Evolutionary conservation across 1,284 basidiomycete species (phyloP).

Genomic region (Leccinum fallax): DNA sequence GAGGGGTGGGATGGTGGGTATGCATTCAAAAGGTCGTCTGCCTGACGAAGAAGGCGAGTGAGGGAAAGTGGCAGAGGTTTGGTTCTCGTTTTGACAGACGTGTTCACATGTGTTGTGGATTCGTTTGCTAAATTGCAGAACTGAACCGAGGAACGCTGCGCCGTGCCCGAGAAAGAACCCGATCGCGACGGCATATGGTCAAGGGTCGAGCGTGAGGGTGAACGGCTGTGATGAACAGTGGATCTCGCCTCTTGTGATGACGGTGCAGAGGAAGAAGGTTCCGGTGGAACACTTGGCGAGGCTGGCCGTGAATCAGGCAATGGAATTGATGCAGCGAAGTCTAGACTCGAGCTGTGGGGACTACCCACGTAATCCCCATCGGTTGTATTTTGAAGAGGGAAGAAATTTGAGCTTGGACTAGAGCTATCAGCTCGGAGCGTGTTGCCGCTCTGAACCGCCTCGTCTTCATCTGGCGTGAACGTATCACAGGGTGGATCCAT

Average conservation of each 20-base stretch:
- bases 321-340: conserved; percentile 20
- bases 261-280: neutral
- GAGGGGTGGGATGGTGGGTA: conserved; percentile 50
- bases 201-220: neutral
- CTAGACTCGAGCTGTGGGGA: neutral
- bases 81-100: conserved; percentile 13
- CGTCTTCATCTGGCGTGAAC: neutral
- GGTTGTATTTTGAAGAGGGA: neutral
- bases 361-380: neutral
- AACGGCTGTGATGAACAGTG: conserved; percentile 6
- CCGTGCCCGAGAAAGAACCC: conserved; percentile 3
- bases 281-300: conserved; percentile 10
- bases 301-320: conserved; percentile 24
- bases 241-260: conserved; percentile 1
- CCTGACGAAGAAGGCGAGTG: conserved; percentile 42
- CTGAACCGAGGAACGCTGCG: neutral
- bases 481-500: neutral
- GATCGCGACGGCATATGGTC: conserved; percentile 4
- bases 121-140: conserved; percentile 15
- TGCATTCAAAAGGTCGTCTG: conserved; percentile 44
- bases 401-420: neutral
- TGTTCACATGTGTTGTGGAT: conserved; percentile 28
- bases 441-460: neutral
- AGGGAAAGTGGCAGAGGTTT: conserved; percentile 41
- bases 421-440: neutral